Base-by-base conservation (phyloP, 208 protist species). In the Crithidia bombi region DNA sequence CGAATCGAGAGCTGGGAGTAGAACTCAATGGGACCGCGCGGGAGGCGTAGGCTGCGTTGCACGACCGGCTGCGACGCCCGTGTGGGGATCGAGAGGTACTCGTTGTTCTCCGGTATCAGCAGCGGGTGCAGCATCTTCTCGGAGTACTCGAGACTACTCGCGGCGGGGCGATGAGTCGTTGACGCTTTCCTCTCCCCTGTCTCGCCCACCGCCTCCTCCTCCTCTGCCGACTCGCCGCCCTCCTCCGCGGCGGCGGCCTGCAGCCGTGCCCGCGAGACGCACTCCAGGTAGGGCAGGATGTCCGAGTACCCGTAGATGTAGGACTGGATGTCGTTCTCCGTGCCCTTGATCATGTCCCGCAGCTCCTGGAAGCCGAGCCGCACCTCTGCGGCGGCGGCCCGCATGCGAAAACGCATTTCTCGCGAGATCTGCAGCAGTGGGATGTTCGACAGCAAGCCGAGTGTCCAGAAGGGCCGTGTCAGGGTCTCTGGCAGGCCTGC, bases 361-460 rank as follows among this genome's bases (percentile, higher is more conserved):
- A 86, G 58, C 14, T 39, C 65, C 23, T 77, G 51, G 64, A 79
- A 75, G 50, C 81, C 81, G 5, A 66, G 64, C 47, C 77, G 58
- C 32, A 86, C 81, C 44, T 86, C 81, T 0, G 81, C 81, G n/a
- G 77, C 77, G 1, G 81, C 81, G 11, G 77, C 76, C 26, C 81
- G 81, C 49, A 85, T 68, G 49, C 75, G 72, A 33, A 80, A 82
- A 25, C 78, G 73, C 73, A 87, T 69, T 71, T 90, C 85, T 10
- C 76, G 75, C 19, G 57, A 73, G 19, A 87, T 69, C 38, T 81
- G 82, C 54, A 90, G 71, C 3, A 78, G 30, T 5, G 85, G 73
- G 23, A 87, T 72, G 65, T 87, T 80, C 12, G 75, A 80, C 12
- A 84, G 74, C 39, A 81, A 38, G 5, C 63, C 69, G 35, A 78